A percentile compares a stretch with the other conserved stretches of the same genome.
Conservation (phyloP, 345 rosid species). For the Brassica incana region DNA sequence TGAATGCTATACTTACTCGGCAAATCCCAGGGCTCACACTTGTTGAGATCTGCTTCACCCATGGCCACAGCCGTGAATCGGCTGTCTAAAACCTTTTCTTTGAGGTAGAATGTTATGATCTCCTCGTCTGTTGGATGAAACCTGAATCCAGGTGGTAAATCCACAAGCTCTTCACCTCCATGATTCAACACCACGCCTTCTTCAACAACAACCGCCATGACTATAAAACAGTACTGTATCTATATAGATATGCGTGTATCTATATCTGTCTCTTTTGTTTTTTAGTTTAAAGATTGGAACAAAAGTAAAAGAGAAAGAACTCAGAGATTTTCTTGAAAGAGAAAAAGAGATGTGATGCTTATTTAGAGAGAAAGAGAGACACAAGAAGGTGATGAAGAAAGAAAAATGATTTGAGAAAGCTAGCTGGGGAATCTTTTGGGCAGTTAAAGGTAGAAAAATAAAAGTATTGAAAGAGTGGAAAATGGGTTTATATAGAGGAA, state of each 20-base stretch:
- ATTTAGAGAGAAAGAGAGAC: conserved; percentile 15
- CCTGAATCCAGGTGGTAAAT: conserved; percentile 89
- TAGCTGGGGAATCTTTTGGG: conserved; percentile 45
- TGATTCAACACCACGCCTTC: conserved; percentile 41
- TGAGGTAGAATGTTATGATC: conserved; percentile 70
- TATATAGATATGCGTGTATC: not conserved
- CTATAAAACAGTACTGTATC: conserved; percentile 15
- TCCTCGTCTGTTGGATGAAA: conserved; percentile 98
- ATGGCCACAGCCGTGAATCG: conserved; percentile 68
- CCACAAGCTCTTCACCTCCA: conserved; percentile 58
- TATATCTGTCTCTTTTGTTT: not conserved
- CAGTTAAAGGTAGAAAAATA: conserved; percentile 59
- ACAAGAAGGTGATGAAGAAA: conserved; percentile 33
- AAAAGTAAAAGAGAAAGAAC: conserved; percentile 4
- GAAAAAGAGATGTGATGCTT: not conserved
- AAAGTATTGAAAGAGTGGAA: conserved; percentile 41
- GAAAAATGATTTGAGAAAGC: conserved; percentile 30
- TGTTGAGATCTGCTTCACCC: conserved; percentile 90
- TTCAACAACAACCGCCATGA: conserved; percentile 55
- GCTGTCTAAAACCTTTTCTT: conserved; percentile 60
- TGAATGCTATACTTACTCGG: conserved; percentile 52
- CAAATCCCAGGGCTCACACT: conserved; percentile 97
- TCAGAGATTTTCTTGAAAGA: not conserved
- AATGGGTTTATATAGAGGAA: conserved; percentile 68
- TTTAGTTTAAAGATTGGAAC: conserved; percentile 15